Evolutionary conservation across 2,329 filamentous ascomycete species (phyloP).

Genomic region (Botrytis byssoidea): DNA sequence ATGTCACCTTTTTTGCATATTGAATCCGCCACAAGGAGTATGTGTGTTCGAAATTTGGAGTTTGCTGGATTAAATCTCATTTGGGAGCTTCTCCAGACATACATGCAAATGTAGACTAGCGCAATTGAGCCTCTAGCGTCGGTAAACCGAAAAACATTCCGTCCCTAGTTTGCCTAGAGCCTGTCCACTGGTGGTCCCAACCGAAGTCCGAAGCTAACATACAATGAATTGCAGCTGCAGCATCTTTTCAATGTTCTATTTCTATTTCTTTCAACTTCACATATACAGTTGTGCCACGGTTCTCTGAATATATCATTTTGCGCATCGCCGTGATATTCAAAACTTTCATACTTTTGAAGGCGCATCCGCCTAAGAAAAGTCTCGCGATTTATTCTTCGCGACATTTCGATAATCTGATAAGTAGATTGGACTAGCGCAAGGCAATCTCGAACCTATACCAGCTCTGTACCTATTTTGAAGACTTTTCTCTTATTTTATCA

Average conservation of each 20-base stretch:
- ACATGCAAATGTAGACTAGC: conserved; percentile 3
- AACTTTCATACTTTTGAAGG: background rate
- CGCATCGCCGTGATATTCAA: background rate
- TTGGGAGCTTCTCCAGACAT: conserved; percentile 13
- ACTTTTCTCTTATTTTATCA: background rate
- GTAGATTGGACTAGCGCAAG: conserved; percentile 1
- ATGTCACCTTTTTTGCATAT: conserved; percentile 6
- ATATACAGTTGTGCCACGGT: background rate
- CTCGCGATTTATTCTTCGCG: background rate
- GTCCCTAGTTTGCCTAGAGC: background rate
- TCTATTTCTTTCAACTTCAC: conserved; percentile 8
- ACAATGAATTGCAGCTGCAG: conserved; percentile 9
- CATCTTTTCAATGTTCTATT: background rate
- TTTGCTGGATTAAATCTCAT: background rate
- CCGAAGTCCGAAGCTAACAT: background rate
- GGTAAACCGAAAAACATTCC: conserved; percentile 8
- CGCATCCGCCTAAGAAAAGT: background rate
- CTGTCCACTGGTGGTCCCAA: background rate
- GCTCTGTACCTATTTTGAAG: background rate
- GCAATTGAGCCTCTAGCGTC: background rate
- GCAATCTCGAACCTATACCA: background rate
- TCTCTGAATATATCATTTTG: background rate
- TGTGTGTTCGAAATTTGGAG: conserved; percentile 3
- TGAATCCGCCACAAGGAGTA: background rate
- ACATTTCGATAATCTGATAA: background rate